These are phyloP conservation scores for Ottelia alismoides DNA, from an alignment of 106 monocot species.

Conservation along the genomic window DNA sequence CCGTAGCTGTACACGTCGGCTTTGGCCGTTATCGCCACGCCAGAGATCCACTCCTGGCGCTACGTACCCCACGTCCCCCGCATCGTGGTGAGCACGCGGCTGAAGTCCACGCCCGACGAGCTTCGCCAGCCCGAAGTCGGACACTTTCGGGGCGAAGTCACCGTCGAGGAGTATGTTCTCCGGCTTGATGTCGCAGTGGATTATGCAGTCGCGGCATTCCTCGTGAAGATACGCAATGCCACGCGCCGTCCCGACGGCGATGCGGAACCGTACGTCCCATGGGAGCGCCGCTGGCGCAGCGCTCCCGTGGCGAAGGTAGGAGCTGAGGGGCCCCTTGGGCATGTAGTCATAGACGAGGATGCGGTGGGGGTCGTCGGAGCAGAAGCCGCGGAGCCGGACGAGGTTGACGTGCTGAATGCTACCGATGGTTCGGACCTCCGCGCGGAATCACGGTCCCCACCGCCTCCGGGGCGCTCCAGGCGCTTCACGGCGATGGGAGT, in stretches of 20 bases:
- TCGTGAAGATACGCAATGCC: constrained; percentile 56
- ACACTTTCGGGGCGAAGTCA: constrained; percentile 21
- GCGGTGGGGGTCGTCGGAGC: constrained; percentile 38
- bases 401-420: constrained; percentile 55
- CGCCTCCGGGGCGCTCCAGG: constrained; percentile 33
- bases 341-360: constrained; percentile 58
- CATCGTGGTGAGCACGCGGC: constrained; percentile 34
- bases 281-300: too few species aligned
- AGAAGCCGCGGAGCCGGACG: constrained; percentile 50
- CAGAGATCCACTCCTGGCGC: constrained; percentile 66
- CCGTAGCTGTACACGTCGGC: constrained; percentile 69
- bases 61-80: constrained; percentile 53
- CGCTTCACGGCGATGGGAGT: constrained; percentile 44
- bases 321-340: constrained; percentile 36
- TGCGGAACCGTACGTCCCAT: constrained; percentile 24
- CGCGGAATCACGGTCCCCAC: constrained; percentile 50
- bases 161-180: constrained; percentile 48
- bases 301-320: constrained; percentile 16
- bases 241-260: constrained; percentile 33
- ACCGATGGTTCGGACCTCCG: constrained; percentile 53
- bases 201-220: constrained; percentile 43
- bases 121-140: constrained; percentile 57
- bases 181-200: constrained; percentile 66
- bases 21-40: constrained; percentile 39
- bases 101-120: constrained; percentile 42